Conservation (phyloP, 129 eudicot genomes). For the Glebionis coronaria region DNA sequence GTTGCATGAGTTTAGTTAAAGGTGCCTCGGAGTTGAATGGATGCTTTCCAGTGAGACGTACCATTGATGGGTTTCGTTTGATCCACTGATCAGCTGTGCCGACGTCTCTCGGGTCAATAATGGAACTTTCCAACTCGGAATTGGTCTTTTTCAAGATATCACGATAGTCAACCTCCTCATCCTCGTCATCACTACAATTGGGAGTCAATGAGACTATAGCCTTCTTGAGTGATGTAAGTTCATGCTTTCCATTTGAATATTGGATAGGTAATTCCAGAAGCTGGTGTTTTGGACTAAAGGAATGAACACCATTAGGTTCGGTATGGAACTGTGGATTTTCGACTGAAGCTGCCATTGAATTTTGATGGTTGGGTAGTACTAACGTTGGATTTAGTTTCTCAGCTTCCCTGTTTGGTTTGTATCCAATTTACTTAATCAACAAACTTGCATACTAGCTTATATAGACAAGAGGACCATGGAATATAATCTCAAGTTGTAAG, state of each 20-base stretch:
- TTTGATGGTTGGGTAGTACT: not conserved
- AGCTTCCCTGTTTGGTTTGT: constrained; percentile 14
- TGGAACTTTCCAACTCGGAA: constrained; percentile 59
- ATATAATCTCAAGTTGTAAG: not conserved
- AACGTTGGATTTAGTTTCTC: constrained; percentile 1
- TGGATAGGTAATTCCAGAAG: constrained; percentile 61
- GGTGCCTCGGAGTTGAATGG: constrained; percentile 97
- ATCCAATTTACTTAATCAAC: constrained; percentile 22
- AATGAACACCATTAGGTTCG: constrained; percentile 39
- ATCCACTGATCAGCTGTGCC: constrained; percentile 83
- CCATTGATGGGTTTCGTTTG: constrained; percentile 68
- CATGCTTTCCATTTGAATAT: constrained; percentile 18
- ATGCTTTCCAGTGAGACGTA: constrained; percentile 91
- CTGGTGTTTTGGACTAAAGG: constrained; percentile 32
- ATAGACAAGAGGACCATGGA: not conserved
- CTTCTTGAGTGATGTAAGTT: constrained; percentile 10
- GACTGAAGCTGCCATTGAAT: constrained; percentile 78
- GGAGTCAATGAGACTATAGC: not conserved
- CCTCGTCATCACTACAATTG: constrained; percentile 41
- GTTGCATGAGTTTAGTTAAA: constrained; percentile 77
- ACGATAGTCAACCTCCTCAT: constrained; percentile 23
- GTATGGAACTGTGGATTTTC: constrained; percentile 67
- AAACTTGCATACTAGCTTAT: not conserved
- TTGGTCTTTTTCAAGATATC: constrained; percentile 37
- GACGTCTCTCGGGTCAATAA: constrained; percentile 56